Percentiles rank a stretch among this genome's conserved stretches.
Conservation (phyloP, 495 filamentous ascomycete genomes). For the Penicillium paradoxum region DNA sequence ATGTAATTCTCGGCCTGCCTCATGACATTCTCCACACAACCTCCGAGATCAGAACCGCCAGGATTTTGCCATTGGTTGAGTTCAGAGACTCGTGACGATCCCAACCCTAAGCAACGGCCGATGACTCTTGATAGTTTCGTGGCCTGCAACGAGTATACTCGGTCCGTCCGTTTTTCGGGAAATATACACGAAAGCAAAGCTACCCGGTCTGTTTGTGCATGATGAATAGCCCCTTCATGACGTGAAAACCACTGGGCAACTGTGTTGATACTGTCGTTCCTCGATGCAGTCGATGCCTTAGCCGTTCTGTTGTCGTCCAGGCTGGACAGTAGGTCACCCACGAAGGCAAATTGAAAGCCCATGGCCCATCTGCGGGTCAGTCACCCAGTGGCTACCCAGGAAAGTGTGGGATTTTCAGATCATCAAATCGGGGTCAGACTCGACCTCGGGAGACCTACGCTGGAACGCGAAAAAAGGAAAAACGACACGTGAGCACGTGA, state of each 20-base stretch:
- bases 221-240: constrained; percentile 49
- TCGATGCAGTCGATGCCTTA: constrained; percentile 32
- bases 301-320: constrained; percentile 44
- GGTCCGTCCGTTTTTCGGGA: constrained; percentile 68
- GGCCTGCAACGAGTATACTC: constrained; percentile 65
- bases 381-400: background rate
- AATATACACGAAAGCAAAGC: constrained; percentile 69
- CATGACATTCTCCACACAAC: constrained; percentile 65
- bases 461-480: background rate
- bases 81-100: constrained; percentile 51
- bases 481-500: constrained; percentile 33
- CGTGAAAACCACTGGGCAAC: constrained; percentile 57
- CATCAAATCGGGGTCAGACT: background rate
- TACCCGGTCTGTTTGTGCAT: constrained; percentile 45
- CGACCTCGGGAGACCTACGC: background rate
- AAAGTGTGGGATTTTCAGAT: background rate
- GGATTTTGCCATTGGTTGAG: constrained; percentile 56
- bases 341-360: constrained; percentile 56
- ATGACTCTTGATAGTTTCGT: constrained; percentile 57
- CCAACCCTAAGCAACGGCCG: constrained; percentile 57
- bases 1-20: constrained; percentile 53
- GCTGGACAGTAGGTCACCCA: constrained; percentile 57
- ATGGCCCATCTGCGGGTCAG: constrained; percentile 27
- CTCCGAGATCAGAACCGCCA: constrained; percentile 60
- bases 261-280: constrained; percentile 27